phyloP scores from a whole-genome alignment of 2,329 filamentous ascomycete genomes.

The Neobulgaria alba region DNA sequence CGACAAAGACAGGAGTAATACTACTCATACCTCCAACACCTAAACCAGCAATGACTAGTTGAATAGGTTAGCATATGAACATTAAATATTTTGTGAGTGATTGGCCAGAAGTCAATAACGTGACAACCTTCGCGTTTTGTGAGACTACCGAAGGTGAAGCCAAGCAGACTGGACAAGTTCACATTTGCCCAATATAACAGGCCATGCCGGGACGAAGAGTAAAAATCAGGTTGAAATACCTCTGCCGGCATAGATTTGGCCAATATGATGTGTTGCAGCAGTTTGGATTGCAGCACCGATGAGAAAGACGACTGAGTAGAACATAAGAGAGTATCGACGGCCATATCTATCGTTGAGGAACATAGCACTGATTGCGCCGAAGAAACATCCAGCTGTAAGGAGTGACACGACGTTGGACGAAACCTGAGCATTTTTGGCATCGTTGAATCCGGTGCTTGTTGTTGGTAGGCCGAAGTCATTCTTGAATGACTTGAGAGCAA shows the following conservation, averaged over 20 bases:
- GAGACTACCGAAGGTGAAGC: too few relatives aligned
- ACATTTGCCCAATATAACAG: too few relatives aligned
- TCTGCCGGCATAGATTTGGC: conserved; percentile 52
- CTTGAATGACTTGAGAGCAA: conserved; percentile 61
- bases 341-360: conserved; percentile 58
- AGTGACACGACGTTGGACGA: conserved; percentile 71
- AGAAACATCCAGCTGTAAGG: conserved; percentile 78
- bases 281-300: conserved; percentile 67
- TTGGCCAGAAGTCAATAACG: too few relatives aligned
- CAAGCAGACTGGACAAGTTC: too few relatives aligned
- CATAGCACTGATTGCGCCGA: conserved; percentile 63
- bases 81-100: too few relatives aligned
- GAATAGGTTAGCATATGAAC: too few relatives aligned
- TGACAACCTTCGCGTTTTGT: too few relatives aligned
- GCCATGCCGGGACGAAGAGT: too few relatives aligned
- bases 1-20: conserved; percentile 54
- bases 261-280: conserved; percentile 56
- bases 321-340: conserved; percentile 52
- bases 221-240: too few relatives aligned
- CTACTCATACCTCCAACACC: conserved; percentile 55
- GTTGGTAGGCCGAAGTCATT: conserved; percentile 56
- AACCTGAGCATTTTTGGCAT: conserved; percentile 42
- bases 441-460: conserved; percentile 29
- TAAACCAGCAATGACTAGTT: conserved; percentile 53
- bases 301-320: conserved; percentile 56